These are phyloP conservation scores for Metarhizium anisopliae DNA, from an alignment of 2,329 filamentous ascomycete genomes.

Conservation along the genomic window DNA sequence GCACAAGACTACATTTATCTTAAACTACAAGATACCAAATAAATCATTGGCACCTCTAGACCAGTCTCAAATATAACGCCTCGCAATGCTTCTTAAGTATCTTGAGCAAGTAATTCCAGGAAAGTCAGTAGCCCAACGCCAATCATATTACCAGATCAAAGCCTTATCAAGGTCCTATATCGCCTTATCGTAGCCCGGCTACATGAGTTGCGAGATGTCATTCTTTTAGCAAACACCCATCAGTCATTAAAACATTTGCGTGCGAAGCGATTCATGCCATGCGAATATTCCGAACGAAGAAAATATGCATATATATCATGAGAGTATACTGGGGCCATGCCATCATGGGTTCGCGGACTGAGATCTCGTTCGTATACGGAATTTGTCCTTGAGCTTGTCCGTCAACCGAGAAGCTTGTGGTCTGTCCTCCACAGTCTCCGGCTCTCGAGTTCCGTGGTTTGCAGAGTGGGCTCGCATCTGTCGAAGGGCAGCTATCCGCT, in stretches of 20 bases:
- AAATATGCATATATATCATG: no score
- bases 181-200: no score
- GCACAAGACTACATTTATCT: background rate
- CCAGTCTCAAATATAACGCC: background rate
- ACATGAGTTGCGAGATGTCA: no score
- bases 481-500: conserved; percentile 52
- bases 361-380: conserved; percentile 40
- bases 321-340: background rate
- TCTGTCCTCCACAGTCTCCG: conserved; percentile 26
- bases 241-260: background rate
- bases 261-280: background rate
- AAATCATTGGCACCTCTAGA: background rate
- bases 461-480: conserved; percentile 24
- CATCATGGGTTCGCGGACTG: conserved; percentile 19
- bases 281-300: background rate
- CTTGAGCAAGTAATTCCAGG: background rate
- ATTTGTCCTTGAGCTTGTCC: conserved; percentile 42
- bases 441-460: conserved; percentile 13
- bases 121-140: no score
- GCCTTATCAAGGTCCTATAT: no score
- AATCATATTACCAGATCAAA: no score
- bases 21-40: background rate
- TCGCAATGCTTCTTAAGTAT: background rate
- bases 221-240: background rate
- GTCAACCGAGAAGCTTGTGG: conserved; percentile 35